Conservation (phyloP, 208 protist species). For the Trypanosoma congolense region DNA sequence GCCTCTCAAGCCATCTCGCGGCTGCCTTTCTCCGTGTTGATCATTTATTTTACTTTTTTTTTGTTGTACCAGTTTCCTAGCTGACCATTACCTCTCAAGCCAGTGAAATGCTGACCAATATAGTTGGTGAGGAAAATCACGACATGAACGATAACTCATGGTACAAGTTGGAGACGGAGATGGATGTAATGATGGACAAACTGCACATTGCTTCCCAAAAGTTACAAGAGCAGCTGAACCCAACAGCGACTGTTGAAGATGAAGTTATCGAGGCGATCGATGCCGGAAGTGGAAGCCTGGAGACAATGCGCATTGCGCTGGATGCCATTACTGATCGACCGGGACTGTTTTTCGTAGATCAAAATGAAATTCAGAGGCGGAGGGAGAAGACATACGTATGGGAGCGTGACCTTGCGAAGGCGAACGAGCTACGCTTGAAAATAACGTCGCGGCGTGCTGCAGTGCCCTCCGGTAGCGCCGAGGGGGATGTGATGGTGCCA, state of each 20-base stretch:
- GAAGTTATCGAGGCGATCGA: slow-evolving; percentile 63
- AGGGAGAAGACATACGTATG: slow-evolving; percentile 59
- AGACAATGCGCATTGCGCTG: slow-evolving; percentile 75
- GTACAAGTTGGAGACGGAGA: slow-evolving; percentile 77
- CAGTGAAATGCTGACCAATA: neutral
- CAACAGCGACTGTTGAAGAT: slow-evolving; percentile 66
- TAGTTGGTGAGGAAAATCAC: neutral
- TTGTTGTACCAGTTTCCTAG: too few relatives aligned
- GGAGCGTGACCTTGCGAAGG: slow-evolving; percentile 71
- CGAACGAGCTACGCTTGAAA: slow-evolving; percentile 48
- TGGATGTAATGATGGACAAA: slow-evolving; percentile 63
- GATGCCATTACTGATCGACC: slow-evolving; percentile 77
- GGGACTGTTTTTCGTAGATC: slow-evolving; percentile 66
- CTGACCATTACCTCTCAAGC: too few relatives aligned
- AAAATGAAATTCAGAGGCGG: slow-evolving; percentile 62
- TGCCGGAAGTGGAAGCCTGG: slow-evolving; percentile 54
- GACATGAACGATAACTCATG: slow-evolving; percentile 40
- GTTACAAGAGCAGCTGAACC: slow-evolving; percentile 34
- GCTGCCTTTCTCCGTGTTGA: too few relatives aligned
- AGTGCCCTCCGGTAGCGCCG: slow-evolving; percentile 6
- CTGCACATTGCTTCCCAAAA: slow-evolving; percentile 52
- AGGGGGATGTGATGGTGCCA: neutral
- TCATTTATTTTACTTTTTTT: too few relatives aligned
- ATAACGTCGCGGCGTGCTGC: slow-evolving; percentile 39
- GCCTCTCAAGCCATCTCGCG: too few relatives aligned